Conservation (phyloP, 225 moss, liverwort and hornwort species). For the Physcomitrium patens region DNA sequence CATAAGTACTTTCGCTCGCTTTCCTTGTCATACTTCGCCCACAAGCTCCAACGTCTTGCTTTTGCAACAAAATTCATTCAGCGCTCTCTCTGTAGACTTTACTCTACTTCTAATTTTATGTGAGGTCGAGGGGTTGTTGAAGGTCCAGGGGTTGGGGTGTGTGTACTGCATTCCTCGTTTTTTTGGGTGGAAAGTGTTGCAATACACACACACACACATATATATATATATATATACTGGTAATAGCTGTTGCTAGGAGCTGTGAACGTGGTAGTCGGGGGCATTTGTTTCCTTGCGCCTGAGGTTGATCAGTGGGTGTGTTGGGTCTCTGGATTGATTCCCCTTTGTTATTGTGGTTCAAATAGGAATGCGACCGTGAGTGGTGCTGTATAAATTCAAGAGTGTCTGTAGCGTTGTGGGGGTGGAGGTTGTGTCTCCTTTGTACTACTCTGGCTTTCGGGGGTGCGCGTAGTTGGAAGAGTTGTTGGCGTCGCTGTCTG, state of each 20-base stretch:
- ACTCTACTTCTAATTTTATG: background rate
- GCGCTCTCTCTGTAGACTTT: no score
- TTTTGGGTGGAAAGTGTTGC: no score
- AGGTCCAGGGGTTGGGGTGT: background rate
- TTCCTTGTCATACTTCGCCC: background rate
- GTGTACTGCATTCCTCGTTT: no score
- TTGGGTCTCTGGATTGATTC: no score
- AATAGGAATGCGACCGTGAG: background rate
- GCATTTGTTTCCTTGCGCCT: no score
- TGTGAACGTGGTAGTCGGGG: no score
- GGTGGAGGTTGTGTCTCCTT: background rate
- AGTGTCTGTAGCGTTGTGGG: slow-evolving; percentile 8
- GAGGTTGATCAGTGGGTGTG: no score
- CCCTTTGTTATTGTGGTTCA: background rate
- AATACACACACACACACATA: no score
- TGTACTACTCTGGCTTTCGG: no score
- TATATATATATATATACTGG: no score
- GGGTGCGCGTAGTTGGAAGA: no score
- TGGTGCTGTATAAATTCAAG: background rate
- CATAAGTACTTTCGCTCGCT: background rate
- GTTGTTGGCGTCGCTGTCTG: background rate
- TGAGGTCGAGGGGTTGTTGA: background rate
- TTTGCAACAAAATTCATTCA: background rate
- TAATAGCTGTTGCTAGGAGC: no score
- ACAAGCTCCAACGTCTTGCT: background rate